A percentile compares a stretch with the other conserved stretches of the same genome.
These are phyloP conservation scores for Paraphoma chrysanthemicola DNA, from an alignment of 2,329 filamentous ascomycete genomes.

Conservation along the genomic window DNA sequence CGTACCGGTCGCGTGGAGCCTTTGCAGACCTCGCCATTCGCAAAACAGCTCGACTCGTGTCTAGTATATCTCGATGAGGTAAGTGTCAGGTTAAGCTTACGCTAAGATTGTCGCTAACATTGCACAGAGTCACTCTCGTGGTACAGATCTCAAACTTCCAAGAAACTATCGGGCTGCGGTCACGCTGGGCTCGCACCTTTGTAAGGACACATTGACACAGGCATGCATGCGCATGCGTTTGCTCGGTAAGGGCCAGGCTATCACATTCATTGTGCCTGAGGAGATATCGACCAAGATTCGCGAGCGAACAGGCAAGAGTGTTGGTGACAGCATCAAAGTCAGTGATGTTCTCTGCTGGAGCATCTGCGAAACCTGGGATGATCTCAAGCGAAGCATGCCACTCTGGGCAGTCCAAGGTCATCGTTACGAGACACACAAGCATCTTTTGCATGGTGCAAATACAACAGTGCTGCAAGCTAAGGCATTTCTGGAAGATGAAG, in stretches of 20 bases:
- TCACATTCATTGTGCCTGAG: constrained; percentile 65
- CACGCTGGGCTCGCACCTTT: constrained; percentile 68
- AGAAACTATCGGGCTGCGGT: constrained; percentile 66
- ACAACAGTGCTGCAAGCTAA: constrained; percentile 42
- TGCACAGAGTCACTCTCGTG: constrained; percentile 73
- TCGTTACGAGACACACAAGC: constrained; percentile 55
- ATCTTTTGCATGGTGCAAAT: constrained; percentile 38
- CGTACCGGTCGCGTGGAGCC: constrained; percentile 53
- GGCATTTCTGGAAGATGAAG: constrained; percentile 64
- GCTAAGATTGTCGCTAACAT: too few species aligned
- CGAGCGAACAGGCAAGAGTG: constrained; percentile 13
- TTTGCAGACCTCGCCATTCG: constrained; percentile 65
- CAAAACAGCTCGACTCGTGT: constrained; percentile 62
- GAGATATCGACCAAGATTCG: constrained; percentile 66
- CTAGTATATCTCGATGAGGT: constrained; percentile 73
- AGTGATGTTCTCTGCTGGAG: constrained; percentile 66
- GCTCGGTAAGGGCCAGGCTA: constrained; percentile 70
- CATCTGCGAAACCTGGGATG: constrained; percentile 63
- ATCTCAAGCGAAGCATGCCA: constrained; percentile 59
- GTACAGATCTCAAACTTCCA: constrained; percentile 70
- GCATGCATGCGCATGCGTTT: constrained; percentile 58
- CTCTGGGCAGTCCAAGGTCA: constrained; percentile 69
- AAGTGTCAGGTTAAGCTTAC: too few species aligned
- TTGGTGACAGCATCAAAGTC: constrained; percentile 50
- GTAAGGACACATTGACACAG: constrained; percentile 73